These are phyloP conservation scores for Stachybotrys echinatus DNA, from an alignment of 2,329 filamentous ascomycete species.

Conservation along the genomic window DNA sequence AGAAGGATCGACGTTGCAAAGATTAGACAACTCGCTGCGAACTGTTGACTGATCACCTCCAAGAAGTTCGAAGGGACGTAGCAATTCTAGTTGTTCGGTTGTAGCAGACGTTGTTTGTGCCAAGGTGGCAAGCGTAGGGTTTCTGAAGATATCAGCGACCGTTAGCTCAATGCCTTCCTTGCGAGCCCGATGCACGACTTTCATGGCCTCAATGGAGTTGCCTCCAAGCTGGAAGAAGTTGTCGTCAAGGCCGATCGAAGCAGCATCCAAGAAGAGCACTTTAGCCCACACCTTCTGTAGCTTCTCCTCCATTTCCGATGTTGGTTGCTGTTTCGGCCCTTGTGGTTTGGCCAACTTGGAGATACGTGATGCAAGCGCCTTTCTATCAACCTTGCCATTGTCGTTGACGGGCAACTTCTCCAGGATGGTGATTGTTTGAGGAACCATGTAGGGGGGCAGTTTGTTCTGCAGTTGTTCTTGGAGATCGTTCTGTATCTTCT, in stretches of 20 bases:
- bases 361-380: no score
- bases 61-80: background rate
- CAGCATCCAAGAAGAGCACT: no score
- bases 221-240: conserved; percentile 20
- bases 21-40: background rate
- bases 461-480: background rate
- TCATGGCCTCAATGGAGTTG: conserved; percentile 12
- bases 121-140: background rate
- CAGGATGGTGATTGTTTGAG: conserved; percentile 11
- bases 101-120: conserved; percentile 13
- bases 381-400: conserved; percentile 18
- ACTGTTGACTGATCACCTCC: conserved; percentile 10
- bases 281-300: no score
- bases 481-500: conserved; percentile 1
- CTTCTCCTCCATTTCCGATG: no score
- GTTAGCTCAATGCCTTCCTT: background rate
- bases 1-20: background rate
- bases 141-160: background rate
- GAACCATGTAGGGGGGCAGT: conserved; percentile 20
- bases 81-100: background rate
- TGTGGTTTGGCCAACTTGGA: no score
- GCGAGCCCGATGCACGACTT: background rate
- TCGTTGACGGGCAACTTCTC: conserved; percentile 18
- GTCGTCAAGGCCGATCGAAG: conserved; percentile 8
- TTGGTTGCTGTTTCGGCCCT: no score